phyloP scores from a whole-genome alignment of 306 rosid genomes.

The Cicer bijugum region DNA sequence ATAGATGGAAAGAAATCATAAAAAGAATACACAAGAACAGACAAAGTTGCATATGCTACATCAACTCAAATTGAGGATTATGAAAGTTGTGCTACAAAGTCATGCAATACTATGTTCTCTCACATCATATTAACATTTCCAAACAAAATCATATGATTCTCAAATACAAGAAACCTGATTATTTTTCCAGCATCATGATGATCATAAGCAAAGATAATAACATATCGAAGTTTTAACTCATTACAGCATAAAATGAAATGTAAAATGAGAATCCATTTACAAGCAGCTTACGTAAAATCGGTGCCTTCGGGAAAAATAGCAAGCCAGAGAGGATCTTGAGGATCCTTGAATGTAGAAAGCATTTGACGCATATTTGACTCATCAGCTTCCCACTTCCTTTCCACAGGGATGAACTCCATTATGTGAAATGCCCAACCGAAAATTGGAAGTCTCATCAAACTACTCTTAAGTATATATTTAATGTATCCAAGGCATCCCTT shows the following conservation, averaged over 20 bases:
- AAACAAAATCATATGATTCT: constrained; percentile 25
- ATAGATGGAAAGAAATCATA: constrained; percentile 11
- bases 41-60: constrained; percentile 31
- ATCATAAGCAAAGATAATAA: constrained; percentile 16
- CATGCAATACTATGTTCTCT: background rate
- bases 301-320: constrained; percentile 95
- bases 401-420: constrained; percentile 79
- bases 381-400: constrained; percentile 82
- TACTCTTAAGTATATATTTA: constrained; percentile 76
- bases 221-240: constrained; percentile 3
- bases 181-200: constrained; percentile 4
- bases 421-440: constrained; percentile 88
- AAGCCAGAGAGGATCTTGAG: constrained; percentile 78
- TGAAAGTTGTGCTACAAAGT: constrained; percentile 18
- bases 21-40: constrained; percentile 8
- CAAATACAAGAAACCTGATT: constrained; percentile 18
- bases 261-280: constrained; percentile 32
- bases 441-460: constrained; percentile 77
- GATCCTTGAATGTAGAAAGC: constrained; percentile 77
- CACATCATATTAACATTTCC: constrained; percentile 5
- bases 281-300: constrained; percentile 67
- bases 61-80: constrained; percentile 11
- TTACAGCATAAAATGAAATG: background rate
- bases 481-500: constrained; percentile 72
- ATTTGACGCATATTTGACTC: constrained; percentile 58